Evolutionary conservation across 176 grass and related monocot species (phyloP).

Genomic region (Oryza punctata): DNA sequence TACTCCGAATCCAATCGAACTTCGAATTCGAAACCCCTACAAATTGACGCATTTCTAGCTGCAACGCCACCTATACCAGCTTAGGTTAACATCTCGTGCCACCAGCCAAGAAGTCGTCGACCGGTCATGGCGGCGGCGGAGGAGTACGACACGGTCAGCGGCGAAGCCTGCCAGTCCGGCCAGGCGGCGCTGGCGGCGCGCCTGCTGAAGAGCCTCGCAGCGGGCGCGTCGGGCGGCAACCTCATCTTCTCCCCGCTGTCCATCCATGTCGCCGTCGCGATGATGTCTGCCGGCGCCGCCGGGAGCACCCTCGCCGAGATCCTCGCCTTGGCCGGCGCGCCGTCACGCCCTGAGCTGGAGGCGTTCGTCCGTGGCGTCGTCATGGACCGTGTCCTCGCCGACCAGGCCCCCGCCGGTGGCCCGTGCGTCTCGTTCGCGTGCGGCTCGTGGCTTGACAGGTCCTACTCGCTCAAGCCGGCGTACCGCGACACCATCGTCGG

Average conservation of each 20-base stretch:
- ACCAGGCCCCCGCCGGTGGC: neutral
- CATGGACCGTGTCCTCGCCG: conserved; percentile 10
- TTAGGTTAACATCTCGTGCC: no score
- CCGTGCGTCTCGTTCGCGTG: conserved; percentile 6
- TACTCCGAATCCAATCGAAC: no score
- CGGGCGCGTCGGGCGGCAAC: neutral
- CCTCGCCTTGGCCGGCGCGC: no score
- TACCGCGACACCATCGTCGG: conserved; percentile 25
- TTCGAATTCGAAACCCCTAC: no score
- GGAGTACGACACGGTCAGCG: neutral
- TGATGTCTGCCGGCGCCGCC: no score
- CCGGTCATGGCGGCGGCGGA: neutral
- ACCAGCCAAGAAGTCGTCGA: neutral
- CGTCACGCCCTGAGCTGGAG: neutral
- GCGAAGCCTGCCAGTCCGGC: neutral
- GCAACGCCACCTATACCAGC: no score
- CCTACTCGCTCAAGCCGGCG: neutral
- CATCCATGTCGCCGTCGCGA: conserved; percentile 18
- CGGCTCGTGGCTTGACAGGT: neutral
- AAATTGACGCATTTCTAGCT: no score
- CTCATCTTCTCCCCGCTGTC: conserved; percentile 29
- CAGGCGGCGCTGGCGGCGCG: conserved; percentile 19
- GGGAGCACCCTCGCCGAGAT: no score
- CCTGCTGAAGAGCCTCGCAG: conserved; percentile 3
- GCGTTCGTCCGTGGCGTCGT: neutral